Evolutionary conservation across 2,329 filamentous ascomycete genomes (phyloP).

Genomic region (Botrytis squamosa): DNA sequence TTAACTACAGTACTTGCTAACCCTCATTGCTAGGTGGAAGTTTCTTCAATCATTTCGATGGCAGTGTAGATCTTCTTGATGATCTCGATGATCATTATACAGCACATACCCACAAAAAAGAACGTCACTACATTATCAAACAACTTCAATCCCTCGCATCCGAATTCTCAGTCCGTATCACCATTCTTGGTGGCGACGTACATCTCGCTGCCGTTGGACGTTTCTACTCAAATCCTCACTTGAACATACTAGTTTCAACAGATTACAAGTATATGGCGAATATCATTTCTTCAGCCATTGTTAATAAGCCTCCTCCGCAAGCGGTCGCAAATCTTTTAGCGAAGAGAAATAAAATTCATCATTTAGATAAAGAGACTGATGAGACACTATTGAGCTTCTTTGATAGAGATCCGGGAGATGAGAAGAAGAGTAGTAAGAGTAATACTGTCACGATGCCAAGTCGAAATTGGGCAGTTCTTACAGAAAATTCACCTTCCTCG

Average conservation of each 20-base stretch:
- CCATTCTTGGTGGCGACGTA: slow-evolving; percentile 90
- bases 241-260: slow-evolving; percentile 72
- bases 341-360: slow-evolving; percentile 79
- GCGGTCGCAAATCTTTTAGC: slow-evolving; percentile 89
- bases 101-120: slow-evolving; percentile 83
- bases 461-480: slow-evolving; percentile 88
- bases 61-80: slow-evolving; percentile 87
- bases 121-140: slow-evolving; percentile 75
- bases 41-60: slow-evolving; percentile 92
- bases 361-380: slow-evolving; percentile 71
- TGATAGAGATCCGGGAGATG: slow-evolving; percentile 77
- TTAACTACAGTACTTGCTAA: neutral
- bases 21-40: slow-evolving; percentile 58
- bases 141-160: slow-evolving; percentile 80
- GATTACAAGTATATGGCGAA: slow-evolving; percentile 97
- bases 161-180: slow-evolving; percentile 84
- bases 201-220: slow-evolving; percentile 89
- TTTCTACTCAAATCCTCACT: slow-evolving; percentile 87
- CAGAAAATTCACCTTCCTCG: slow-evolving; percentile 68
- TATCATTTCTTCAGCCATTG: slow-evolving; percentile 89
- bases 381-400: slow-evolving; percentile 95
- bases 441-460: slow-evolving; percentile 91
- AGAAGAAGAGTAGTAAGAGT: slow-evolving; percentile 67
- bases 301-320: slow-evolving; percentile 87
- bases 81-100: slow-evolving; percentile 97